Evolutionary conservation across 129 eudicot genomes (phyloP), one percentile per base, ranked within the genome.

Genomic region (Flaveria robusta): DNA sequence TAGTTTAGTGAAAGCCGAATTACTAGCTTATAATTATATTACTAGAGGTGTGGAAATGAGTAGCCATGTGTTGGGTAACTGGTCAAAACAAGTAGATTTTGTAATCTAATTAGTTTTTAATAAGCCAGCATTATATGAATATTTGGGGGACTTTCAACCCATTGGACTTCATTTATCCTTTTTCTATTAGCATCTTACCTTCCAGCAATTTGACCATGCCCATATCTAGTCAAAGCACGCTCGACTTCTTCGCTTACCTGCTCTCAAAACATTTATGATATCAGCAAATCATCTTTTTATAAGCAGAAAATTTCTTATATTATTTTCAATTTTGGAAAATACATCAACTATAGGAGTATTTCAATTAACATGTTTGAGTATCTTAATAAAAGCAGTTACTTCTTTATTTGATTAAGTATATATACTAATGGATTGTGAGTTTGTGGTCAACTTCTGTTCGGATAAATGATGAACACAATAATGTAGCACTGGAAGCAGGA

Each of bases 221-320:
- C 89, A 43, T 74, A 79, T 85, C 81, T 79, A 16, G 86, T 79
- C 82, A 85, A 85, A 79, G 89, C 89, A 49, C 89, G 89, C 82
- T 85, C 89, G 24, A 85, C 85, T 79, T 85, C 89, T 79, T 85
- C 89, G 49, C 89, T 85, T 24, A 85, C 89, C 89, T 85, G 74
- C 54, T 74, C 60, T 34, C 56, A 23, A 19, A 58, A 68, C 29
- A 50, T 13, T 43, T 15, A 49, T n/a, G 51, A 26, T 5, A 74
- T 63, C 51, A 62, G n/a, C 62, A 60, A 12, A 8, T 74, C 10
- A 50, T 42, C 16, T 65, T 46, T 34, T 75, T 26, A 46, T 26
- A 62, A 46, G 59, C 31, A n/a, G 16, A 24, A 26, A 46, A 72
- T 2, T 56, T 23, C 7, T 37, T 0, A 0, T 12, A n/a, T 37